Percentiles rank a stretch among this genome's conserved stretches.
Evolutionary conservation across 306 rosid genomes (phyloP).

Genomic region (Castanospermum australe): DNA sequence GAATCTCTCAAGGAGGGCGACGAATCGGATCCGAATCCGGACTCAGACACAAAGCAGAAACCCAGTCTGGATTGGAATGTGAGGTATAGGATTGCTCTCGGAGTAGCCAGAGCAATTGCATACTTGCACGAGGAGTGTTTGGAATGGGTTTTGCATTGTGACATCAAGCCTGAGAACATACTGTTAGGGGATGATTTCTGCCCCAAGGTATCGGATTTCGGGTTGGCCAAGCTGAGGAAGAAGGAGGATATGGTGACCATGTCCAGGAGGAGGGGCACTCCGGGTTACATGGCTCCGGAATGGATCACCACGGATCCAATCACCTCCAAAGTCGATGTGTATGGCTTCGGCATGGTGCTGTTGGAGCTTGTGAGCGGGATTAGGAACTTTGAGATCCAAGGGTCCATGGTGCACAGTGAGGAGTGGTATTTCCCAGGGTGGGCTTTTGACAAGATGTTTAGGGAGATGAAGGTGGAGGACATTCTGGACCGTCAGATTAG

Average conservation of each 20-base stretch:
- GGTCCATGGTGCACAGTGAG: constrained; percentile 48
- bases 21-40: background rate
- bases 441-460: constrained; percentile 85
- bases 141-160: constrained; percentile 95
- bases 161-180: constrained; percentile 90
- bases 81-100: constrained; percentile 76
- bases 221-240: constrained; percentile 70
- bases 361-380: constrained; percentile 78
- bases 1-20: background rate
- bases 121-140: constrained; percentile 90
- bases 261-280: constrained; percentile 81
- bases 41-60: background rate
- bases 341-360: constrained; percentile 86
- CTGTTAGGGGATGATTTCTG: constrained; percentile 76
- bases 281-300: constrained; percentile 95
- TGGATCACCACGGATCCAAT: constrained; percentile 72
- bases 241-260: constrained; percentile 82
- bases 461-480: constrained; percentile 74
- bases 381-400: constrained; percentile 54
- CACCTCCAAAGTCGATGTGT: constrained; percentile 87
- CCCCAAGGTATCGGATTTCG: constrained; percentile 91
- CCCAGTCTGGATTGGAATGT: constrained; percentile 69
- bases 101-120: constrained; percentile 85
- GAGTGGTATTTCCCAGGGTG: constrained; percentile 87
- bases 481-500: constrained; percentile 66